Conservation (phyloP, 495 filamentous ascomycete species). For the Hyaloscypha bicolor region DNA sequence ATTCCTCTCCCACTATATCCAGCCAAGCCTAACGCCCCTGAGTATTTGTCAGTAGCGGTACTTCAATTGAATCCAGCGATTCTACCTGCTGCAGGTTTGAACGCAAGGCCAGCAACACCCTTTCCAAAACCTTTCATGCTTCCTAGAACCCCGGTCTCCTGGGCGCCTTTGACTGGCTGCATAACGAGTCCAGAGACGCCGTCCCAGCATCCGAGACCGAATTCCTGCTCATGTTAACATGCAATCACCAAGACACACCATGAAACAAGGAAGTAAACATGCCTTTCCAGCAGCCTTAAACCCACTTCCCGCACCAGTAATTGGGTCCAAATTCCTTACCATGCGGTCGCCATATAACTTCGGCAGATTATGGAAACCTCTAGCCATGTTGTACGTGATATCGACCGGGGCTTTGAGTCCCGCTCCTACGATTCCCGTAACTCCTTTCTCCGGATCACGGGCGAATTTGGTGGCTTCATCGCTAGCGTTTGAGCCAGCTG, state of each 20-base stretch:
- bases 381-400: slow-evolving; percentile 25
- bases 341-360: slow-evolving; percentile 4
- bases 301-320: slow-evolving; percentile 67
- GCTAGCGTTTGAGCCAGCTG: background rate
- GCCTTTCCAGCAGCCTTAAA: slow-evolving; percentile 57
- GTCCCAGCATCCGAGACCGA: slow-evolving; percentile 69
- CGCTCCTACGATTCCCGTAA: background rate
- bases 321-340: slow-evolving; percentile 47
- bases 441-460: background rate
- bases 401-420: slow-evolving; percentile 1
- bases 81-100: slow-evolving; percentile 1
- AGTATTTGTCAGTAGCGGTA: background rate
- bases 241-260: background rate
- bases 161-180: slow-evolving; percentile 63
- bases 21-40: background rate
- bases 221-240: slow-evolving; percentile 43
- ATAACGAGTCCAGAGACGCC: slow-evolving; percentile 68
- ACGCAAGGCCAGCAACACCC: background rate
- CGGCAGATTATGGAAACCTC: slow-evolving; percentile 16
- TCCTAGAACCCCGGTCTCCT: slow-evolving; percentile 59
- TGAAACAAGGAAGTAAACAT: background rate
- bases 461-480: background rate
- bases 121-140: slow-evolving; percentile 34
- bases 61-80: background rate
- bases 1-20: background rate